A percentile compares a stretch with the other conserved stretches of the same genome.
phyloP scores from a whole-genome alignment of 257 asterid genomes.

The Cinchona pubescens region DNA sequence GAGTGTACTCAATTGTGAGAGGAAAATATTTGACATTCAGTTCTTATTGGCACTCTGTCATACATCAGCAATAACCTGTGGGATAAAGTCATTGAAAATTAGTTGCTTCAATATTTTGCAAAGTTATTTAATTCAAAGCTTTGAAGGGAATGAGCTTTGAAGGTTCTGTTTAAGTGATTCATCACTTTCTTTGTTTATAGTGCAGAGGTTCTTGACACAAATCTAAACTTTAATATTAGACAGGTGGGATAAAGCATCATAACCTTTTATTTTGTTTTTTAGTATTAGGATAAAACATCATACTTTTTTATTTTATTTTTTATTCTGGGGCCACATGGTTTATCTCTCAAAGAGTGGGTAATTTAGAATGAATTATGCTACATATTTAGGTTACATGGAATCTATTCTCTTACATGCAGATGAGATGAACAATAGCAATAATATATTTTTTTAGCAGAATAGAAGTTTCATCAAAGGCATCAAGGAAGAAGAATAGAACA shows the following conservation, averaged over 20 bases:
- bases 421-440: neutral
- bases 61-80: neutral
- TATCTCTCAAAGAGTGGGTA: neutral
- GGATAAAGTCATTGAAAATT: neutral
- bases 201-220: neutral
- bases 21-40: neutral
- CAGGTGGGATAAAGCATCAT: no score
- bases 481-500: no score
- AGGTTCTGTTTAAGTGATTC: neutral
- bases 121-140: neutral
- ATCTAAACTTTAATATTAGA: neutral
- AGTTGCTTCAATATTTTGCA: neutral
- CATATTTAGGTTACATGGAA: neutral
- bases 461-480: no score
- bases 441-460: no score
- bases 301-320: neutral
- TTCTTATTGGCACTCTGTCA: neutral
- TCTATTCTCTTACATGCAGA: neutral
- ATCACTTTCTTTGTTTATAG: no score
- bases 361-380: neutral
- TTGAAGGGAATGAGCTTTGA: neutral
- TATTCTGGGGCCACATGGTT: neutral
- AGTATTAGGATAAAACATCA: neutral
- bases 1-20: neutral
- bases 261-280: no score